phyloP scores from a whole-genome alignment of 2,329 filamentous ascomycete species.

The Hymenoscyphus linearis region DNA sequence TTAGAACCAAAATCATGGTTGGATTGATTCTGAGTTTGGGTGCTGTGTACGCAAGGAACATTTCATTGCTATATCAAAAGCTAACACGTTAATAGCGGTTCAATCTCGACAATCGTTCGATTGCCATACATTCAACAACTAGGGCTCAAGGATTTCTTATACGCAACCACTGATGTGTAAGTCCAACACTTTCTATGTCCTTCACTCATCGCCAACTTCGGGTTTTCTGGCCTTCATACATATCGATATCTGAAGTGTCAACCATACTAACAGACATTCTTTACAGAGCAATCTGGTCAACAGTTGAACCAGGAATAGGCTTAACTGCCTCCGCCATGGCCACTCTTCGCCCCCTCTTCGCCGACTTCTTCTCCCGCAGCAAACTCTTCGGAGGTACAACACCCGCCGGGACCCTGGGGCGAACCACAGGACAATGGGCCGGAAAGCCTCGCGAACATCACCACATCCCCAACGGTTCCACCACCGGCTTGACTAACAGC shows the following conservation, averaged over 20 bases:
- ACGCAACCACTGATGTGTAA: constrained; percentile 19
- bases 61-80: neutral
- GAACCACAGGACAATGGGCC: neutral
- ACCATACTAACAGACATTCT: neutral
- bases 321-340: constrained; percentile 22
- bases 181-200: neutral
- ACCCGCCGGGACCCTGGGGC: neutral
- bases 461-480: neutral
- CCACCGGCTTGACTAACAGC: neutral
- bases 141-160: constrained; percentile 24
- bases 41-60: constrained; percentile 38
- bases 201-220: too few species aligned
- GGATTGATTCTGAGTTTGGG: constrained; percentile 45
- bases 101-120: constrained; percentile 26
- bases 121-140: constrained; percentile 25
- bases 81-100: constrained; percentile 15
- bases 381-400: neutral
- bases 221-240: neutral
- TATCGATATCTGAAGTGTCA: neutral
- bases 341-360: constrained; percentile 23
- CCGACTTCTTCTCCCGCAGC: constrained; percentile 4
- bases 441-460: neutral
- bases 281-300: constrained; percentile 24
- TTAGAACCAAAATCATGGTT: constrained; percentile 41
- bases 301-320: constrained; percentile 22